phyloP scores from a whole-genome alignment of 768 basidiomycete genomes.

The Harrya chromipes region DNA sequence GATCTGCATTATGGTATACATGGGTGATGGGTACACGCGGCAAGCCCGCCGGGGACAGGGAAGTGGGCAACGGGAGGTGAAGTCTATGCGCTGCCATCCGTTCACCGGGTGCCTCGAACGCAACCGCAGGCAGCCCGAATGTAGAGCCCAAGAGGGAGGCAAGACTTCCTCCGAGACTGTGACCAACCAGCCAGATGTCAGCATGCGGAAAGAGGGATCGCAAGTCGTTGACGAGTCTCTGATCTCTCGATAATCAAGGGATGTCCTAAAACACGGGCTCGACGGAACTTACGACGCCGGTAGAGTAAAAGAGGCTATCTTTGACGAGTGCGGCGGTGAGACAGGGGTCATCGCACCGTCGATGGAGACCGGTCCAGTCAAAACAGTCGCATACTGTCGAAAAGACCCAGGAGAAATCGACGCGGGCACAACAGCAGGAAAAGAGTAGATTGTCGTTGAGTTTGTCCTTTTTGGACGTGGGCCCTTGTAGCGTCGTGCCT shows the following conservation, averaged over 20 bases:
- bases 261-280: neutral
- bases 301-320: slow-evolving; percentile 90
- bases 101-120: slow-evolving; percentile 66
- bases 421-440: slow-evolving; percentile 91
- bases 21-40: slow-evolving; percentile 37
- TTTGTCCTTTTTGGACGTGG: slow-evolving; percentile 89
- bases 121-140: slow-evolving; percentile 61
- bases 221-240: slow-evolving; percentile 59
- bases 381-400: slow-evolving; percentile 89
- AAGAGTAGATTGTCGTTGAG: slow-evolving; percentile 88
- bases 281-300: slow-evolving; percentile 65
- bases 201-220: slow-evolving; percentile 54
- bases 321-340: slow-evolving; percentile 78
- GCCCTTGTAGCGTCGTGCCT: slow-evolving; percentile 79
- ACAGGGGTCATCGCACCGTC: slow-evolving; percentile 78
- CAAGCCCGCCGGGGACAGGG: slow-evolving; percentile 1
- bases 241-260: slow-evolving; percentile 10
- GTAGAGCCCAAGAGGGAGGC: slow-evolving; percentile 62
- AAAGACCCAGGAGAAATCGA: slow-evolving; percentile 84
- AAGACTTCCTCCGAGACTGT: slow-evolving; percentile 62
- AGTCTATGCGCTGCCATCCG: slow-evolving; percentile 58
- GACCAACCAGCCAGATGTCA: slow-evolving; percentile 60
- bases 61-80: slow-evolving; percentile 55
- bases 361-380: slow-evolving; percentile 42
- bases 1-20: slow-evolving; percentile 70